Base-by-base conservation (phyloP, 495 filamentous ascomycete species). In the Hypoxylon trugodes region DNA sequence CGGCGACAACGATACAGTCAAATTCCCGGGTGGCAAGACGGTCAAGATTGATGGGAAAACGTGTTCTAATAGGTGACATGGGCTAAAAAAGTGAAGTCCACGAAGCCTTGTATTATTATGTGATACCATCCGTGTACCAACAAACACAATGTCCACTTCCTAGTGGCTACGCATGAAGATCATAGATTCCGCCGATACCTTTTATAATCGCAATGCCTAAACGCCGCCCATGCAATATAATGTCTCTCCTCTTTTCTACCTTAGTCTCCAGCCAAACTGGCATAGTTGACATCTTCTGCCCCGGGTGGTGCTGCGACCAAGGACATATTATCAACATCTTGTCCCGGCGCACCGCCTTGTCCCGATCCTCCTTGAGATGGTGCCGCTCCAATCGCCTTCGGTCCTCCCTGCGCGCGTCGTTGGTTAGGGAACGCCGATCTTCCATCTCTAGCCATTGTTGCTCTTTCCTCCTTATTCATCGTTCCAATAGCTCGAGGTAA, bases 1-100 rank as follows among this genome's bases (percentile, higher is more conserved):
- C 28, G 92, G 93, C 24, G 91, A 97, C 78, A 98, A 98, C 68
- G 90, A 96, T 51, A 89, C 87, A 5, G 84, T 96, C 66, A 93
- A 91, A 74, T 69, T 85, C 52, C 79, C 73, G 1, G 75, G 68
- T 18, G 74, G 74, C 46, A 65, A 80, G 65, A 81, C 54, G 24
- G 64, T 75, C 37, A 77, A 75, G 30, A 75, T 77, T 28, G 78
- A 79, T 60, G 80, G 76, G 9, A 75, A 79, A 51, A 82, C 73
- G 54, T 83, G 82, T 56, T 72, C 70, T 15, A 69, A 73, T 45
- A 69, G 64, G 28, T 79, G 62, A 73, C 26, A 22, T 72, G 59
- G 63, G 52, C 68, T 49, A 65, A 65, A 21, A 24, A 28, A 70
- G 61, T 68, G 66, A 70, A 74, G 74, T 74, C 68, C 71, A 63